Conservation (phyloP, 1,284 basidiomycete species). For the Coniferiporia sulphurascens region DNA sequence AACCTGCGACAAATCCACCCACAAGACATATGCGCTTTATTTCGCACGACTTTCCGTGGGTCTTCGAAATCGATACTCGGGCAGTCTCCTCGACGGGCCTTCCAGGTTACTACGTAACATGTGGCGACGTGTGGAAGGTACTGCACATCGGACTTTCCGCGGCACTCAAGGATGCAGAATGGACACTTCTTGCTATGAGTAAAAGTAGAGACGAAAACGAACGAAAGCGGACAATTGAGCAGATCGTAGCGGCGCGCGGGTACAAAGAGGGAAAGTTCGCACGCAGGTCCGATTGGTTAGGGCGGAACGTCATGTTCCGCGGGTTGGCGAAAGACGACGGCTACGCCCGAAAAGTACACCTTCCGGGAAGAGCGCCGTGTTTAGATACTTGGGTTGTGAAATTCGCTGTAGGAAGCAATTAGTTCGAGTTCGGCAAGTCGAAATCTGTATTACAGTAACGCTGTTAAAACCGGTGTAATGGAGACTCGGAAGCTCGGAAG, state of each 20-base stretch:
- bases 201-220: conserved; percentile 30
- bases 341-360: conserved; percentile 41
- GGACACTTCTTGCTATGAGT: conserved; percentile 45
- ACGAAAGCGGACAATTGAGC: conserved; percentile 36
- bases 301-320: conserved; percentile 48
- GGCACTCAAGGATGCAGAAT: conserved; percentile 54
- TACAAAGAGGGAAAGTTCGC: conserved; percentile 7
- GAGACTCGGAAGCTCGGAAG: not conserved
- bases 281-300: conserved; percentile 50
- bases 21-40: conserved; percentile 19
- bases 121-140: conserved; percentile 48
- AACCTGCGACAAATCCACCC: not conserved
- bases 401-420: conserved; percentile 28
- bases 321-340: conserved; percentile 54
- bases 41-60: conserved; percentile 22
- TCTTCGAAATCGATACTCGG: conserved; percentile 17
- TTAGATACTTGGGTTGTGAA: conserved; percentile 37
- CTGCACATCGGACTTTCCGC: conserved; percentile 44
- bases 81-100: not conserved
- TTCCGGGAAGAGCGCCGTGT: conserved; percentile 36
- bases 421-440: no score
- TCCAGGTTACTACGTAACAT: conserved; percentile 35
- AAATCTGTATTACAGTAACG: no score
- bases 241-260: conserved; percentile 28
- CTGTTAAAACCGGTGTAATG: not conserved